Percentiles rank a stretch among this genome's conserved stretches.
Conservation (phyloP, 1,139 yeast species). For the Fermentozyma sake region DNA sequence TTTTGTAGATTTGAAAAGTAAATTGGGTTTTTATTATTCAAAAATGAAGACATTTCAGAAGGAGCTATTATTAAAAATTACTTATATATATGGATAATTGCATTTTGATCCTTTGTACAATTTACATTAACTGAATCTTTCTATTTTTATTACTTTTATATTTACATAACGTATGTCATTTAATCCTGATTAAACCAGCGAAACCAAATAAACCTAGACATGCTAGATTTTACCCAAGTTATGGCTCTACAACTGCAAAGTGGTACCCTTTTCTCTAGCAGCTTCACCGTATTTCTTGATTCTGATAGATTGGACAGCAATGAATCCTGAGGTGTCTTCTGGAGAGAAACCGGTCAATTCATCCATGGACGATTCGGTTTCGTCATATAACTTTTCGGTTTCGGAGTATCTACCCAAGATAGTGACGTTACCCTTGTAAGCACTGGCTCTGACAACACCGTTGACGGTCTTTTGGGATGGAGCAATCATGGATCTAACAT, state of each 20-base stretch:
- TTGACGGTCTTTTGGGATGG: conserved; percentile 95
- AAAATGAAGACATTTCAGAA: background rate
- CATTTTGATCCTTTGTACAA: no score
- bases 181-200: conserved; percentile 3
- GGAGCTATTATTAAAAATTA: background rate
- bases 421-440: conserved; percentile 83
- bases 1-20: no score
- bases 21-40: background rate
- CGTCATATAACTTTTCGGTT: conserved; percentile 94
- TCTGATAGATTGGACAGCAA: conserved; percentile 96
- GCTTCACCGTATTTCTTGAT: conserved; percentile 97
- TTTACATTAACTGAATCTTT: no score
- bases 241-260: conserved; percentile 36
- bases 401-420: conserved; percentile 92
- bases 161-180: conserved; percentile 2
- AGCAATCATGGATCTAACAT: conserved; percentile 84
- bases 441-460: conserved; percentile 91
- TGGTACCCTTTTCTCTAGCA: conserved; percentile 70
- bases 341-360: conserved; percentile 98
- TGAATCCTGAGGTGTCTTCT: conserved; percentile 94
- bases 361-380: conserved; percentile 98
- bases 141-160: conserved; percentile 5
- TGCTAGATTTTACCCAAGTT: no score
- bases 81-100: no score
- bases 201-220: no score